Evolutionary conservation across 305 asterid genomes (phyloP).

Genomic region (Fraxinus paxiana): DNA sequence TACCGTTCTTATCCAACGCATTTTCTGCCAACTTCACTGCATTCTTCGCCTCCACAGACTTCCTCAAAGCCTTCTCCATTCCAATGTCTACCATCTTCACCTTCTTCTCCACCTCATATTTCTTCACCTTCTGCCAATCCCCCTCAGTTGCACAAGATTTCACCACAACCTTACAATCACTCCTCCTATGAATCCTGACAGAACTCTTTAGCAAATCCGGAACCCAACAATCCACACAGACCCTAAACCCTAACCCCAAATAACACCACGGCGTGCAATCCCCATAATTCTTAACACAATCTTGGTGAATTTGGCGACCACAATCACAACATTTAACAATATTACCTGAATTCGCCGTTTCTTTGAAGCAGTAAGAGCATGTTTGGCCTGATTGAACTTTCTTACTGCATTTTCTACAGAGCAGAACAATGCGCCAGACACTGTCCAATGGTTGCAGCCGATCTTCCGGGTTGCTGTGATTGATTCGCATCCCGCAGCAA

Average conservation of each 20-base stretch:
- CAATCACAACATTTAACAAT: constrained; percentile 53
- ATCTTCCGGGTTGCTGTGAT: constrained; percentile 58
- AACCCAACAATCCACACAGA: constrained; percentile 92
- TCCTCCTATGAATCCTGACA: constrained; percentile 31
- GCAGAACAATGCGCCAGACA: constrained; percentile 80
- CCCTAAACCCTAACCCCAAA: constrained; percentile 41
- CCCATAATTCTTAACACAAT: constrained; percentile 49
- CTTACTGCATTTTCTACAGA: constrained; percentile 61
- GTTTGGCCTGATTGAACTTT: constrained; percentile 38
- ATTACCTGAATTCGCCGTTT: constrained; percentile 37
- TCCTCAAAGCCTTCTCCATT: constrained; percentile 36
- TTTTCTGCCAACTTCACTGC: constrained; percentile 27
- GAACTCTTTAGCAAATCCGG: constrained; percentile 62
- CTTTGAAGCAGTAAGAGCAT: constrained; percentile 69
- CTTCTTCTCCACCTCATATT: constrained; percentile 32
- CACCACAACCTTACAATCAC: constrained; percentile 27
- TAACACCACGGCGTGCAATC: constrained; percentile 66
- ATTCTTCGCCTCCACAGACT: constrained; percentile 31
- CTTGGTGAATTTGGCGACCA: constrained; percentile 46
- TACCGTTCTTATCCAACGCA: constrained; percentile 22
- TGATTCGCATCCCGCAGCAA: constrained; percentile 56
- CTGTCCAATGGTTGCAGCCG: constrained; percentile 72
- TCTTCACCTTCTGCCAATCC: constrained; percentile 29
- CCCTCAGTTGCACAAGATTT: constrained; percentile 21
- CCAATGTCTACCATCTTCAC: constrained; percentile 33